These are phyloP conservation scores for Collybiopsis confluens DNA, from an alignment of 768 basidiomycete species.

Conservation along the genomic window DNA sequence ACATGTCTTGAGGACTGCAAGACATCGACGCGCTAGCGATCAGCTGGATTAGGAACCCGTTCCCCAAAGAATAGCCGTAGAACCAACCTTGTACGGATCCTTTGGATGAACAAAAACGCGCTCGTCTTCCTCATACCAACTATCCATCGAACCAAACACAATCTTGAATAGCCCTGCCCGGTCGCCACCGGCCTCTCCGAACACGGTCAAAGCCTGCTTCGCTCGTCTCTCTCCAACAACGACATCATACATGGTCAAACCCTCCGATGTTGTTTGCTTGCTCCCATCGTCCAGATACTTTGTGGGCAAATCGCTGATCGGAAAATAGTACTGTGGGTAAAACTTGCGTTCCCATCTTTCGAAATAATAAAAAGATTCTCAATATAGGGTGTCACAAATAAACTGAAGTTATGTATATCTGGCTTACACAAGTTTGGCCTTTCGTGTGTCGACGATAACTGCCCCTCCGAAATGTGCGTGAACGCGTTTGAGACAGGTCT, in stretches of 20 bases:
- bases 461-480: slow-evolving; percentile 49
- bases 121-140: slow-evolving; percentile 72
- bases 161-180: slow-evolving; percentile 47
- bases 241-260: slow-evolving; percentile 39
- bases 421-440: slow-evolving; percentile 58
- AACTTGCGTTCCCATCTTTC: slow-evolving; percentile 51
- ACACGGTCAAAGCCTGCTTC: slow-evolving; percentile 30
- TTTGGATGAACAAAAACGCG: slow-evolving; percentile 57
- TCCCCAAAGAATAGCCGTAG: background rate
- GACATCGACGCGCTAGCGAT: slow-evolving; percentile 63
- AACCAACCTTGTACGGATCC: slow-evolving; percentile 62
- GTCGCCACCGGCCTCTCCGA: slow-evolving; percentile 23
- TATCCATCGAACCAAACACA: slow-evolving; percentile 46
- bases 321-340: slow-evolving; percentile 57
- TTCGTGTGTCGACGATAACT: slow-evolving; percentile 50
- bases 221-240: slow-evolving; percentile 36
- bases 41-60: too few relatives aligned
- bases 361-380: background rate
- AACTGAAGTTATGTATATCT: background rate
- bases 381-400: too few relatives aligned
- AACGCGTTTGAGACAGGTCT: slow-evolving; percentile 45
- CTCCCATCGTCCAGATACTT: slow-evolving; percentile 30
- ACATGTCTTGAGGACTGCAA: slow-evolving; percentile 58
- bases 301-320: slow-evolving; percentile 36
- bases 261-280: slow-evolving; percentile 23